Evolutionary conservation across 495 filamentous ascomycete species (phyloP), one percentile per base, ranked within the genome.

Genomic region (Penicillium pancosmium): DNA sequence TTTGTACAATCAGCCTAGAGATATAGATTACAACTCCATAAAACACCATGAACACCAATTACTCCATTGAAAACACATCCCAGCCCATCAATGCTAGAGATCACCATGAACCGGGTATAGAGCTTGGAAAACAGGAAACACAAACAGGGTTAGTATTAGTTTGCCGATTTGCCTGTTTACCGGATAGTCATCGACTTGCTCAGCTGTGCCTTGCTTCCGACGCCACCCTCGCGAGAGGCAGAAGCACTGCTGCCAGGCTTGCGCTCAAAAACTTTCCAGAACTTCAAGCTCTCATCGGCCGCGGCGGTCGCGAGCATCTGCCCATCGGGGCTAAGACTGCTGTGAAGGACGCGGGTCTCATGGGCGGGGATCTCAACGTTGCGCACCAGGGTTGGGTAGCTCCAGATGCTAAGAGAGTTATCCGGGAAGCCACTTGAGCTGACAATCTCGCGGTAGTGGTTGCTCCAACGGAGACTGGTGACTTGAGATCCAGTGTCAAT

Each of bases 191-290:
- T 96, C 73, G 92, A 91, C 85, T 96, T 97, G 67, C 84, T 84
- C 83, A 96, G 88, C 61, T 89, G 86, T 10, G 83, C 86, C 64
- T 88, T 89, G 57, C 82, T 82, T 18, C 81, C 80, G 38, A 86
- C 79, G 52, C 80, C 72, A 35, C 81, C 81, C 56, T 83, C 82
- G 10, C 82, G 78, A 40, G 84, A 71, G 12, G 84, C 78, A 2
- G 82, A 73, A 49, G 80, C 82, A 54, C 73, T 78, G 44, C 79
- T 80, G 31, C 92, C 93, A 21, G 92, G 76, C 82, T 97, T 96
- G 85, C 95, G 96, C 83, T 98, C 94, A 65, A 98, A 98, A 62
- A 98, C 78, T 86, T 98, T 98, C 94, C 94, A 99, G 84, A 99
- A 99, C 75, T 99, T 99, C 71, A 99, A 81, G 69, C 86, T 92